Base-by-base conservation (phyloP, 1,139 yeast genomes). In the Suhomyces maxii region DNA sequence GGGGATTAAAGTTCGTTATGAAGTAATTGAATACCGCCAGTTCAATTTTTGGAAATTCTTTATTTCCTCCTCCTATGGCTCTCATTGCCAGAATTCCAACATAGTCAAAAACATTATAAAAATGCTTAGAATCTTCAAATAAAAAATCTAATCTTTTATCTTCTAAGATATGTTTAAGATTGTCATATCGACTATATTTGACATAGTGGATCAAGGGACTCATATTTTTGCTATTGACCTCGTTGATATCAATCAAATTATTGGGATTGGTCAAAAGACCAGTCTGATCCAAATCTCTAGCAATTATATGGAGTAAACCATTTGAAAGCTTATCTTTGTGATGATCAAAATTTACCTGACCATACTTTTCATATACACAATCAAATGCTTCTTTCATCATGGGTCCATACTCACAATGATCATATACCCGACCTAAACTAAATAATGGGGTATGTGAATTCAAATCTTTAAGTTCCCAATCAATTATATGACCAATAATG, bases 371-470 rank as follows among this genome's bases (percentile, higher is more conserved):
- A 26, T 66, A 65, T 1, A 79, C 80, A 31, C 78, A 70, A 0
- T 61, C 53, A 46, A 86, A 76, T 0, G 83, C 81, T 3, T 60
- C 61, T 11, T 59, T 51, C 3, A 89, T 64, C 56, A 90, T 63
- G 2, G 61, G 62, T 1, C 70, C 63, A 60, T 91, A 91, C 26
- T 81, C 65, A 0, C 79, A 68, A 55, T 88, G 93, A 60, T 91
- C 97, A 64, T 91, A 91, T 52, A 93, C 83, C 41, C 97, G 71
- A 54, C 89, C 82, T 6, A 89, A 64, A 7, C 89, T 79, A 63
- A 87, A 83, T 11, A 91, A 67, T 0, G 98, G 96, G 0, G 98
- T 89, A 53, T 88, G 89, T 0, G 84, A 83, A 51, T 79, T 82
- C 14, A 57, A 52, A 58, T 93, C 98, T 44, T 77, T 77, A n/a